Base-by-base conservation (phyloP, 2,329 filamentous ascomycete species). In the Stemphylium beticola region DNA sequence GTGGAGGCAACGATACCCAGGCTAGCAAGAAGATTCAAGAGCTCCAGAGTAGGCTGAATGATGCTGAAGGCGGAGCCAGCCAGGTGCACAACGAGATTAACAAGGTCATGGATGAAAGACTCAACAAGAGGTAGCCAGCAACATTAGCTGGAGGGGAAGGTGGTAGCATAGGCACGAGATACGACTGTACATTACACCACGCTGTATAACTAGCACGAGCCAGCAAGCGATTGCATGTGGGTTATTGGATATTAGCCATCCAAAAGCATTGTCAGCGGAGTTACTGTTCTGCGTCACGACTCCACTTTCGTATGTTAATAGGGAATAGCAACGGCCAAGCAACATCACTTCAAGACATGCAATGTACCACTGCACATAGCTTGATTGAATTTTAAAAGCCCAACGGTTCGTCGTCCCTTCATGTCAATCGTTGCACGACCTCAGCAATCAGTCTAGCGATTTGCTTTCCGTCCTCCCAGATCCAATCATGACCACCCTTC, bases 381-480 rank as follows among this genome's bases (percentile, higher is more conserved):
- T 29, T 9, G 26, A 4, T 29, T 2, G 26, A n/a, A n/a, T n/a
- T n/a, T n/a, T 29, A 29, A 29, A 9, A 7, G 9, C 10, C 20
- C 15, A 9, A 33, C 10, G 11, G 14, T 12, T 4, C 22, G 2
- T 14, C n/a, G 2, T 12, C n/a, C 17, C 6, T 9, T 20, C 41
- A 51, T 29, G 52, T 44, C 29, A 71, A 36, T 43, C 64, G 56
- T 29, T 53, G 53, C 17, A 74, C 53, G 9, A 67, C 65, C 40
- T 73, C 68, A 32, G 55, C 64, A 43, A 76, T 61, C 40, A 78
- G 62, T 46, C 75, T 74, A 24, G 82, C 85, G 43, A 89, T 71
- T 61, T 86, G 82, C 31, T 70, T 69, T 14, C 87, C 87, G 53
- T 84, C 79, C 67, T 82, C 68, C 85, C 87, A 89, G 2, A 88